These are phyloP conservation scores for Gossypium arboreum DNA, from an alignment of 345 rosid species.

Conservation along the genomic window DNA sequence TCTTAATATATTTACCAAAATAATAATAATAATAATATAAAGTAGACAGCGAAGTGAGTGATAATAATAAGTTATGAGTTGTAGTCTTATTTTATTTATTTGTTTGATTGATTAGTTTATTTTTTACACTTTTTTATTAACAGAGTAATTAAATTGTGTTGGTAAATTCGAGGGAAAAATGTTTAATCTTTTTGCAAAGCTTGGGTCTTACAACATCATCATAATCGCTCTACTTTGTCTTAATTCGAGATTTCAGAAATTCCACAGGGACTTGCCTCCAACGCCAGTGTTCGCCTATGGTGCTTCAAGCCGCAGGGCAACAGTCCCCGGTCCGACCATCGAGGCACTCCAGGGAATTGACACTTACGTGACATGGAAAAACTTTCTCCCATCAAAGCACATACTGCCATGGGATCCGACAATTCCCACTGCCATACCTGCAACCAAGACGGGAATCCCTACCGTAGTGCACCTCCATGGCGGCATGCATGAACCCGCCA, in stretches of 20 bases:
- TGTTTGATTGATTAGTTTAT: too few species aligned
- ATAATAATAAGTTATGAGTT: too few species aligned
- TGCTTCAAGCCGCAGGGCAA: slow-evolving; percentile 46
- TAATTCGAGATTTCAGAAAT: slow-evolving; percentile 45
- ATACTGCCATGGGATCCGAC: slow-evolving; percentile 94
- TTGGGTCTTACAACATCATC: not conserved
- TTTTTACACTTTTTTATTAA: too few species aligned
- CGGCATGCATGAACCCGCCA: slow-evolving; percentile 60
- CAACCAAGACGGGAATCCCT: slow-evolving; percentile 52
- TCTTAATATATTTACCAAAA: too few species aligned
- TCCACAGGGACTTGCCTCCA: slow-evolving; percentile 80
- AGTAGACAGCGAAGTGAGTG: too few species aligned
- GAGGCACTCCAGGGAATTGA: slow-evolving; percentile 66
- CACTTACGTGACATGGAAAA: slow-evolving; percentile 68
- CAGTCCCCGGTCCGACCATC: slow-evolving; percentile 90
- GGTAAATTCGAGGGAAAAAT: not conserved
- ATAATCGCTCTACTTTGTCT: not conserved
- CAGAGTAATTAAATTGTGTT: not conserved
- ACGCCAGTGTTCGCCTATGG: slow-evolving; percentile 87
- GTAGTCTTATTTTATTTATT: too few species aligned
- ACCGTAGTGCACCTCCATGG: slow-evolving; percentile 98
- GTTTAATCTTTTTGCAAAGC: not conserved
- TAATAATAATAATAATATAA: too few species aligned
- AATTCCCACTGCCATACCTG: slow-evolving; percentile 51
- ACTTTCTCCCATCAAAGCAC: slow-evolving; percentile 78